Evolutionary conservation across 352 stramenopile species (phyloP).

Genomic region (Stephanocyclus meneghinianus): DNA sequence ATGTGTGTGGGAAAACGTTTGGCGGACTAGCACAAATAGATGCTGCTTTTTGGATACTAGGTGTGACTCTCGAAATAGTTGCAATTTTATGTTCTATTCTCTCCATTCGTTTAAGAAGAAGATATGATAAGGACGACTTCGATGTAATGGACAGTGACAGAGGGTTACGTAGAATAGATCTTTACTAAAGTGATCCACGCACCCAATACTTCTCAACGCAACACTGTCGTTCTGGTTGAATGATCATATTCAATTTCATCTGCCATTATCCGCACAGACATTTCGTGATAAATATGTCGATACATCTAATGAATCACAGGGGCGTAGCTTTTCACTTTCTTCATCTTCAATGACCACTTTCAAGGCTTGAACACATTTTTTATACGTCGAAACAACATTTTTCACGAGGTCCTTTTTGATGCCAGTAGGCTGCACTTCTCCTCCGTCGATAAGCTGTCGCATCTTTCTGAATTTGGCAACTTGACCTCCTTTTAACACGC

Average conservation of each 20-base stretch:
- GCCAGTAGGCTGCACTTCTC: constrained; percentile 27
- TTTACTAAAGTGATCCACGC: neutral
- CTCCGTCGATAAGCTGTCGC: constrained; percentile 60
- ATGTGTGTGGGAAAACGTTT: constrained; percentile 51
- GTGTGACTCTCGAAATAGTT: constrained; percentile 50
- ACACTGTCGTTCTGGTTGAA: neutral
- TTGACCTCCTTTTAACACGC: constrained; percentile 82
- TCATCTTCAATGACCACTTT: constrained; percentile 69
- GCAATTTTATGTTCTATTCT: constrained; percentile 48
- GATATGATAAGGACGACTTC: neutral
- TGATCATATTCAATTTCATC: neutral
- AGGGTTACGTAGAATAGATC: neutral
- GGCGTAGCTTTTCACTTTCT: constrained; percentile 56
- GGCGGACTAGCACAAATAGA: constrained; percentile 52
- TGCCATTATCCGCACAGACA: neutral
- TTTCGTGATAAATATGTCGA: constrained; percentile 3
- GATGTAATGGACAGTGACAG: neutral
- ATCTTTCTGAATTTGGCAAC: constrained; percentile 69
- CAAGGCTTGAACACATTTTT: constrained; percentile 60
- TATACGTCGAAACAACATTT: constrained; percentile 58
- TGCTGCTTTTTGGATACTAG: constrained; percentile 43
- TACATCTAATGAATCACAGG: constrained; percentile 35
- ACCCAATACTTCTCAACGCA: neutral
- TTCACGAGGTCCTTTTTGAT: constrained; percentile 72
- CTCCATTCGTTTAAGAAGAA: constrained; percentile 41